Conservation (phyloP, 345 rosid genomes). For the Brassica cretica region DNA sequence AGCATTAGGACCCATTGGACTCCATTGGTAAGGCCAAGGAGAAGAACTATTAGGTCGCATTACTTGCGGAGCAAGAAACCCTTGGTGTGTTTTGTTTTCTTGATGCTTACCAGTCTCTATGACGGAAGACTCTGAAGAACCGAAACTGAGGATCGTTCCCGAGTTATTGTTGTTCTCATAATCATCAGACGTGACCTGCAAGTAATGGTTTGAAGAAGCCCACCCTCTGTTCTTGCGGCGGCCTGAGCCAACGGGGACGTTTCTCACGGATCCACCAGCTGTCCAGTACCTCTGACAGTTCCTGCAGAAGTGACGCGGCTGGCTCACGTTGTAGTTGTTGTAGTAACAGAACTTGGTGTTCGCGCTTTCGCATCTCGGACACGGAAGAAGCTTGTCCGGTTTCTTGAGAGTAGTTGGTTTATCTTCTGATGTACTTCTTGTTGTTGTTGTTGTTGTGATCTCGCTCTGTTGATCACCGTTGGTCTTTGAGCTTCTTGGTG, state of each 20-base stretch:
- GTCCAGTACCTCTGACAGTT: slow-evolving; percentile 96
- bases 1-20: slow-evolving; percentile 41
- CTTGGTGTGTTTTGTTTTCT: slow-evolving; percentile 24
- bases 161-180: slow-evolving; percentile 29
- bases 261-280: slow-evolving; percentile 88
- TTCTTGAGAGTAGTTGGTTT: slow-evolving; percentile 48
- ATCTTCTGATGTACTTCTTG: slow-evolving; percentile 43
- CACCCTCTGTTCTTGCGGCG: slow-evolving; percentile 76
- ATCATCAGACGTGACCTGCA: slow-evolving; percentile 33
- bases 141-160: slow-evolving; percentile 55
- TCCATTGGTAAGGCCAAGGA: slow-evolving; percentile 56
- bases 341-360: slow-evolving; percentile 90
- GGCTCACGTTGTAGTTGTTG: slow-evolving; percentile 84
- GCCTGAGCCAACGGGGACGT: slow-evolving; percentile 80
- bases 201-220: slow-evolving; percentile 41
- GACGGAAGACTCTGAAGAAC: slow-evolving; percentile 52
- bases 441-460: slow-evolving; percentile 41
- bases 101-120: slow-evolving; percentile 24
- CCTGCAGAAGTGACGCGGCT: slow-evolving; percentile 89
- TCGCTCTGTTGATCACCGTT: slow-evolving; percentile 48
- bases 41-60: slow-evolving; percentile 27
- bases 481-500: slow-evolving; percentile 41
- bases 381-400: slow-evolving; percentile 69
- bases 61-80: slow-evolving; percentile 39
- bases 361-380: slow-evolving; percentile 81